phyloP scores from a whole-genome alignment of 164 flowering plant species.

The Berberis thunbergii region DNA sequence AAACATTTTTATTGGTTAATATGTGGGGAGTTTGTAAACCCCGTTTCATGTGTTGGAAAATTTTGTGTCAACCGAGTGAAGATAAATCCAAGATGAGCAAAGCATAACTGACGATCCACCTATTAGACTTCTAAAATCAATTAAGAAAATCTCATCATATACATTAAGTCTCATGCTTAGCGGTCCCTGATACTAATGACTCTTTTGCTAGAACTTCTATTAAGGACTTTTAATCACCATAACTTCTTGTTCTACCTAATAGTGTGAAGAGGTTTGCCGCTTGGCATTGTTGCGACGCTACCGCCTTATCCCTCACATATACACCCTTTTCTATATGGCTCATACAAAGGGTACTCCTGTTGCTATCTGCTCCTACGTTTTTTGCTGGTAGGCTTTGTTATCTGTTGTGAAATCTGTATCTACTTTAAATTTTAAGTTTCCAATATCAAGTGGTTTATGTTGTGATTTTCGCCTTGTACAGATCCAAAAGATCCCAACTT shows the following conservation, averaged over 20 bases:
- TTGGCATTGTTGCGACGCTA: slow-evolving; percentile 82
- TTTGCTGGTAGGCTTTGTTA: slow-evolving; percentile 56
- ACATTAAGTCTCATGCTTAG: no score
- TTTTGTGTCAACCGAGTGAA: no score
- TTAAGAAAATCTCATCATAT: no score
- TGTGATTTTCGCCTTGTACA: slow-evolving; percentile 23
- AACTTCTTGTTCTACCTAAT: slow-evolving; percentile 7
- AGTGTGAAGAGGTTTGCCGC: slow-evolving; percentile 98
- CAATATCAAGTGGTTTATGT: neutral
- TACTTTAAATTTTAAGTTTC: neutral
- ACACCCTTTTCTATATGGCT: slow-evolving; percentile 79
- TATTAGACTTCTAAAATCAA: no score
- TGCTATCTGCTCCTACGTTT: slow-evolving; percentile 76
- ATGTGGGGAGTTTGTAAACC: no score
- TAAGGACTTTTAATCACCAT: neutral
- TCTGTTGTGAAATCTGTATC: neutral
- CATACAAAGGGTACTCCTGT: slow-evolving; percentile 76
- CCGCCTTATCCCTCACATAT: slow-evolving; percentile 71
- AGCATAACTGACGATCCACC: no score
- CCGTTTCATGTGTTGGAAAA: no score
- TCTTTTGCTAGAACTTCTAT: neutral
- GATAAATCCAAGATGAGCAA: no score
- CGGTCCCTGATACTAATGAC: neutral
- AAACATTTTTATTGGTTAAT: no score
- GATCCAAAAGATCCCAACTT: slow-evolving; percentile 75